Conservation (phyloP, 2,329 filamentous ascomycete genomes). For the Aspergillus felis region DNA sequence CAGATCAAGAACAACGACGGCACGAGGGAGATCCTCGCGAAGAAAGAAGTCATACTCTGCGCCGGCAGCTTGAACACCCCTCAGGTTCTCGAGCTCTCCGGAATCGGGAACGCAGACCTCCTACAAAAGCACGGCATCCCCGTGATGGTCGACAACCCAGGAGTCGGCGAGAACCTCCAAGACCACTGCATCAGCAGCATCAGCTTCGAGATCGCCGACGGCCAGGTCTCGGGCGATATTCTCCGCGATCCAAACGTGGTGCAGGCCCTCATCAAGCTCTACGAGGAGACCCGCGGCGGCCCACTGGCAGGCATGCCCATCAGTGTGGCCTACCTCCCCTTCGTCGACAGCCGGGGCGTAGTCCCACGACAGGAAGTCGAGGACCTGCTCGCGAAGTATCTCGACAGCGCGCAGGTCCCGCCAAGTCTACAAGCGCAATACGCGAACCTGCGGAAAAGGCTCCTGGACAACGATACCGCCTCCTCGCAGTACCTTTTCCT, state of each 20-base stretch:
- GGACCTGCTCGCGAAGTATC: slow-evolving; percentile 1
- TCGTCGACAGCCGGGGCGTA: slow-evolving; percentile 17
- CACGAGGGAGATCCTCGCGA: slow-evolving; percentile 30
- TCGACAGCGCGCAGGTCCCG: not conserved
- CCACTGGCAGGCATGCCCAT: slow-evolving; percentile 23
- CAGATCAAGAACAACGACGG: slow-evolving; percentile 17
- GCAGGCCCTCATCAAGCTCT: slow-evolving; percentile 17
- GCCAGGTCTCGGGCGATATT: slow-evolving; percentile 21
- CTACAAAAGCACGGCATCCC: slow-evolving; percentile 42
- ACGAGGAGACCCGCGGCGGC: slow-evolving; percentile 17
- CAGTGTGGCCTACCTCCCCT: slow-evolving; percentile 23
- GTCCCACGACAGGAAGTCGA: slow-evolving; percentile 7
- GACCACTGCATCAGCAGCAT: slow-evolving; percentile 41
- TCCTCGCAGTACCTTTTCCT: slow-evolving; percentile 15
- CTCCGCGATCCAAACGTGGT: slow-evolving; percentile 19
- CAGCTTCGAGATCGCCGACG: slow-evolving; percentile 21
- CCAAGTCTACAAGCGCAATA: slow-evolving; percentile 10
- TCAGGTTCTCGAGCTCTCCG: slow-evolving; percentile 58
- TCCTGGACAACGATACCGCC: slow-evolving; percentile 6
- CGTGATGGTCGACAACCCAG: slow-evolving; percentile 41
- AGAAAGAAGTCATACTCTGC: slow-evolving; percentile 55
- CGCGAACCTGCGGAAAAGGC: slow-evolving; percentile 8
- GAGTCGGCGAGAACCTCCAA: slow-evolving; percentile 51
- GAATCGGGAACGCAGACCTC: slow-evolving; percentile 50
- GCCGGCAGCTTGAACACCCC: slow-evolving; percentile 57